Conservation (phyloP, 495 filamentous ascomycete genomes). For the Hypoxylon lienhwacheense region DNA sequence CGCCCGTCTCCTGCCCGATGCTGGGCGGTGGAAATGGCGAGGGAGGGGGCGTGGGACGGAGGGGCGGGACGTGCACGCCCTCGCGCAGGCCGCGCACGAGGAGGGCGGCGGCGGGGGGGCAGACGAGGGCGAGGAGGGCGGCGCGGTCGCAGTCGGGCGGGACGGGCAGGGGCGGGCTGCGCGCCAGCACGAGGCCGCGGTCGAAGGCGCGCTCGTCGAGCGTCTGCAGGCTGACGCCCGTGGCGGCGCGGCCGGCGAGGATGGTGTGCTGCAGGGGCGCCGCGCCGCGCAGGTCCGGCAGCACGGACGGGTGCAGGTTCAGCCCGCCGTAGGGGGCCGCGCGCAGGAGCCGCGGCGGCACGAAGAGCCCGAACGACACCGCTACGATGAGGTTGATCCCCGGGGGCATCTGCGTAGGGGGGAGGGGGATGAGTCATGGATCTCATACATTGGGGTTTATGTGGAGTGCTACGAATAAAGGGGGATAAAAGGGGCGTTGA, state of each 20-base stretch:
- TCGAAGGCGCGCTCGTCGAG: constrained; percentile 76
- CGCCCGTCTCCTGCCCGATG: constrained; percentile 15
- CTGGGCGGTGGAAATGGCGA: not conserved
- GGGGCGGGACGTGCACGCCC: constrained; percentile 67
- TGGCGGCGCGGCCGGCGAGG: constrained; percentile 55
- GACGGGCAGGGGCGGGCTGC: constrained; percentile 47
- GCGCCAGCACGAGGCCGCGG: constrained; percentile 70
- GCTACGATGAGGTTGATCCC: constrained; percentile 82
- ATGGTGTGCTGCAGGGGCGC: constrained; percentile 81
- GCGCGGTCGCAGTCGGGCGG: constrained; percentile 3
- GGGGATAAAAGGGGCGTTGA: too few species aligned
- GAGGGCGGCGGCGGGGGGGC: constrained; percentile 59
- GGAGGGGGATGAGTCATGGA: constrained; percentile 1
- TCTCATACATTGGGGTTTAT: not conserved
- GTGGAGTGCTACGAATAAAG: not conserved
- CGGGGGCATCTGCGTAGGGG: constrained; percentile 59
- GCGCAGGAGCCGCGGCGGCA: constrained; percentile 74
- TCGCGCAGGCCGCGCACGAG: constrained; percentile 61
- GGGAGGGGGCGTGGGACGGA: constrained; percentile 14
- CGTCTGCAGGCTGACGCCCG: constrained; percentile 83
- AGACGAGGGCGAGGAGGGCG: constrained; percentile 44
- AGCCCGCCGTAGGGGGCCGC: constrained; percentile 77
- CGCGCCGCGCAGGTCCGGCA: constrained; percentile 77
- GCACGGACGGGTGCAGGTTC: constrained; percentile 92
- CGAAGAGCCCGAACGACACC: constrained; percentile 92